These are phyloP conservation scores for Cyberlindnera mrakii DNA, from an alignment of 805 yeast species.

Conservation along the genomic window DNA sequence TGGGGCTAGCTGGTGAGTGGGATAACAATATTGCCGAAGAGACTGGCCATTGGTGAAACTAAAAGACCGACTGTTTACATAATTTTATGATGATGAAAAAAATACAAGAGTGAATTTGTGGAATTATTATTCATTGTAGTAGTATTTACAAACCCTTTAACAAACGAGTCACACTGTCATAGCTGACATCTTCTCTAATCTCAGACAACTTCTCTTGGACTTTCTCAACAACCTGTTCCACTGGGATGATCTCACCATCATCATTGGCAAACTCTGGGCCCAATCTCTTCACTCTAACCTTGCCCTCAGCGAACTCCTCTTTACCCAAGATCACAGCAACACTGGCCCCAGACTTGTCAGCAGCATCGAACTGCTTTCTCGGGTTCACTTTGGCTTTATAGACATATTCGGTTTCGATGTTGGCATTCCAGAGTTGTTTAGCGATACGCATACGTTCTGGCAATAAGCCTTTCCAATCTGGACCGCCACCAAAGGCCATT, in stretches of 20 bases:
- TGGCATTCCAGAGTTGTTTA: slow-evolving; percentile 78
- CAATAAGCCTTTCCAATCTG: slow-evolving; percentile 89
- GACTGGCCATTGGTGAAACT: slow-evolving; percentile 28
- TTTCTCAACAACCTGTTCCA: slow-evolving; percentile 51
- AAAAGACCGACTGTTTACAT: neutral
- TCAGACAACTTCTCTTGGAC: slow-evolving; percentile 49
- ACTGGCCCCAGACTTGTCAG: slow-evolving; percentile 89
- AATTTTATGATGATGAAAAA: neutral
- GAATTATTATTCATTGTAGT: neutral
- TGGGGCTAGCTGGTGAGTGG: slow-evolving; percentile 31
- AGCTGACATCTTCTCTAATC: slow-evolving; percentile 41
- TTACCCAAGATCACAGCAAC: slow-evolving; percentile 91
- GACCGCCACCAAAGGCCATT: slow-evolving; percentile 99
- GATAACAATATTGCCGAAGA: slow-evolving; percentile 19
- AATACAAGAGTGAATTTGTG: too few species aligned
- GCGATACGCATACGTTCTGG: slow-evolving; percentile 88
- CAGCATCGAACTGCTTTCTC: slow-evolving; percentile 95
- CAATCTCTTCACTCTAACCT: slow-evolving; percentile 77
- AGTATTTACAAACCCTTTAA: slow-evolving; percentile 27
- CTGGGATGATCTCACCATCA: slow-evolving; percentile 74
- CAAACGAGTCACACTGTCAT: slow-evolving; percentile 60
- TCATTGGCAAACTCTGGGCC: slow-evolving; percentile 85
- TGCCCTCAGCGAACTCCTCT: slow-evolving; percentile 77
- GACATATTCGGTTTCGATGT: slow-evolving; percentile 84
- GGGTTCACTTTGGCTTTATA: slow-evolving; percentile 92